Base-by-base conservation (phyloP, 495 filamentous ascomycete species). In the Xylaria acuta region DNA sequence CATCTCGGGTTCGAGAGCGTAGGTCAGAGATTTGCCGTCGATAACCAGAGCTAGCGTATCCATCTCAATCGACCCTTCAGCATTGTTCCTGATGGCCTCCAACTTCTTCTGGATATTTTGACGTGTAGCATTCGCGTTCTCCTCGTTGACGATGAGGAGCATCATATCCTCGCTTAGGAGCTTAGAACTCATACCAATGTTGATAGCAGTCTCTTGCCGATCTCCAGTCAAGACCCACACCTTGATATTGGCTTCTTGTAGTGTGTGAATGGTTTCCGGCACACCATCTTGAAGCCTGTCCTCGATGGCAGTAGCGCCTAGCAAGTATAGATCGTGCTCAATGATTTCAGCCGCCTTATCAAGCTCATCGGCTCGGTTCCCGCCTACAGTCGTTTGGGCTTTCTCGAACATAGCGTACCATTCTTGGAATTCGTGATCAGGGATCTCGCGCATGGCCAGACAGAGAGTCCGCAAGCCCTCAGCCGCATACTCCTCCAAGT, bases 171-270 rank as follows among this genome's bases (percentile, higher is more conserved):
- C 97, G 60, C 94, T 97, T 58, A 99, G 94, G 32, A 99, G 87
- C 84, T 98, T 98, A 82, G 97, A 99, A 77, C 94, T 97, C 97
- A 99, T 99, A 70, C 97, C 97, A 76, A 99, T 99, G 78, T 99
- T 99, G 84, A 99, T 99, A 63, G 97, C 97, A 60, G 97, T 99
- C 80, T 99, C 97, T 80, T 99, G 97, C 77, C 97, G 88, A 85
- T 99, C 97, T 76, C 97, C 97, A 49, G 97, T 99, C 80, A 99
- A 82, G 27, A 99, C 97, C 96, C 97, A 99, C 58, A 99, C 90
- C 83, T 99, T 99, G 82, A 99, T 98, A 38, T 96, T 96, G 27
- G 97, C 97, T 69, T 93, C 92, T 78, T 99, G 97, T 12, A 99
- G 88, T 0, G 95, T 98, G 81, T 98, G 94, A 73, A 99, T 99